phyloP scores from a whole-genome alignment of 208 protist species.

The Leishmania tarentolae region DNA sequence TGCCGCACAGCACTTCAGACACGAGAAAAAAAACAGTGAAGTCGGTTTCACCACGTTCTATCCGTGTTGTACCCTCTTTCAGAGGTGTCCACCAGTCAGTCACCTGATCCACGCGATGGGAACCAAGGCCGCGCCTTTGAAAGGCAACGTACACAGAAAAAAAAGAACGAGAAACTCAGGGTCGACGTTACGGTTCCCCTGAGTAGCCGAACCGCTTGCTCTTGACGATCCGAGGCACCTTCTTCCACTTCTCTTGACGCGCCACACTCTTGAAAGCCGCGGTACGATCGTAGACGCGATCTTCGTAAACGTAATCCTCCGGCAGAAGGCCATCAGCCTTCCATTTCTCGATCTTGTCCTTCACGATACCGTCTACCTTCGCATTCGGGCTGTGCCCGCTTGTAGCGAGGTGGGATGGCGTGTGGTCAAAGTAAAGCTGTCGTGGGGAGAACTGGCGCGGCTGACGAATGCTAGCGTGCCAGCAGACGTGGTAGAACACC shows the following conservation, averaged over 20 bases:
- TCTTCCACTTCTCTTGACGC: conserved; percentile 90
- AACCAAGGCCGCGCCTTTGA: neutral
- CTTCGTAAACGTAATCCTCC: conserved; percentile 88
- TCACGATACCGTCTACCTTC: conserved; percentile 91
- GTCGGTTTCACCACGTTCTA: neutral
- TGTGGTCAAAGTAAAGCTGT: conserved; percentile 92
- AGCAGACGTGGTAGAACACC: conserved; percentile 92
- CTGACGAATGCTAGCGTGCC: conserved; percentile 80
- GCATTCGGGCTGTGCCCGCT: conserved; percentile 65
- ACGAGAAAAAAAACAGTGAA: neutral
- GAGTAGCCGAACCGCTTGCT: conserved; percentile 82
- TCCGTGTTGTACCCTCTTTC: neutral
- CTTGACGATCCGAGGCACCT: conserved; percentile 71
- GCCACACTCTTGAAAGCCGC: conserved; percentile 79
- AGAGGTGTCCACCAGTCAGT: neutral
- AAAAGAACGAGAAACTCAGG: conserved; percentile 1
- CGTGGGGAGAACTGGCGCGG: conserved; percentile 86
- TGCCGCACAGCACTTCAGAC: neutral
- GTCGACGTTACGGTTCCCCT: conserved; percentile 50
- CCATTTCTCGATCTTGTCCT: conserved; percentile 93
- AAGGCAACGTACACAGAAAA: neutral
- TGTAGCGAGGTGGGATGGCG: conserved; percentile 59
- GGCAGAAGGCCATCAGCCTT: conserved; percentile 88
- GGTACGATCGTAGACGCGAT: conserved; percentile 79
- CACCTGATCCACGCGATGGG: neutral